Evolutionary conservation across 805 yeast genomes (phyloP).

Genomic region (Metschnikowia bowlesiae): DNA sequence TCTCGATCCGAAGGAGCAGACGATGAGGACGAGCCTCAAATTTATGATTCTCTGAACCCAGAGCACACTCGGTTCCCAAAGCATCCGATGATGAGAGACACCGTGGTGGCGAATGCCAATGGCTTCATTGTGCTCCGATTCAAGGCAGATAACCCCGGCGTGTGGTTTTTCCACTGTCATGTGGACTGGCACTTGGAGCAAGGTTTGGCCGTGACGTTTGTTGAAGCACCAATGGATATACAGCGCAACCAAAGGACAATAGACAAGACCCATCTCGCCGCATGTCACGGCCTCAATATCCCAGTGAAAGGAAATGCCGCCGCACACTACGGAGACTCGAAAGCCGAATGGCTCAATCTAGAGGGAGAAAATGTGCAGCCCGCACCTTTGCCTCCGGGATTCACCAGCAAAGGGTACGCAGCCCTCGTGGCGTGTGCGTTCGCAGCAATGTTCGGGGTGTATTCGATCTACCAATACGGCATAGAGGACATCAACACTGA

Average conservation of each 20-base stretch:
- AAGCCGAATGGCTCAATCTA: conserved; percentile 50
- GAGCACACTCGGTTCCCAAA: conserved; percentile 46
- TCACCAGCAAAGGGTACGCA: conserved; percentile 64
- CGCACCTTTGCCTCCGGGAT: conserved; percentile 62
- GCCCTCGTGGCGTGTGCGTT: conserved; percentile 54
- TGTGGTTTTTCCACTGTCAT: conserved; percentile 94
- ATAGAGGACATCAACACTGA: conserved; percentile 55
- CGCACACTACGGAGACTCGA: conserved; percentile 43
- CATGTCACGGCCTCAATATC: conserved; percentile 46
- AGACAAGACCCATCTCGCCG: conserved; percentile 45
- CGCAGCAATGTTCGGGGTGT: conserved; percentile 57
- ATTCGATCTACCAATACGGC: conserved; percentile 58
- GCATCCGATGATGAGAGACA: conserved; percentile 65
- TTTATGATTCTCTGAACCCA: conserved; percentile 42
- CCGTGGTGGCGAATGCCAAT: conserved; percentile 61
- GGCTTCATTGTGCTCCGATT: conserved; percentile 70
- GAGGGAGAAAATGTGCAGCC: conserved; percentile 59
- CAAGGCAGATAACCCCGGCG: conserved; percentile 83
- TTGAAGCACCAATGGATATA: conserved; percentile 63
- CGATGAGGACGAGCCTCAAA: conserved; percentile 51
- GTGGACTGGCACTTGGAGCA: conserved; percentile 82
- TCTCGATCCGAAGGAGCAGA: conserved; percentile 47
- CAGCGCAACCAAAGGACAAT: conserved; percentile 28
- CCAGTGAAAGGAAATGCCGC: conserved; percentile 67
- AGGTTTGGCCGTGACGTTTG: conserved; percentile 67